Conservation (phyloP, 768 basidiomycete species). For the Tulasnella sp. region DNA sequence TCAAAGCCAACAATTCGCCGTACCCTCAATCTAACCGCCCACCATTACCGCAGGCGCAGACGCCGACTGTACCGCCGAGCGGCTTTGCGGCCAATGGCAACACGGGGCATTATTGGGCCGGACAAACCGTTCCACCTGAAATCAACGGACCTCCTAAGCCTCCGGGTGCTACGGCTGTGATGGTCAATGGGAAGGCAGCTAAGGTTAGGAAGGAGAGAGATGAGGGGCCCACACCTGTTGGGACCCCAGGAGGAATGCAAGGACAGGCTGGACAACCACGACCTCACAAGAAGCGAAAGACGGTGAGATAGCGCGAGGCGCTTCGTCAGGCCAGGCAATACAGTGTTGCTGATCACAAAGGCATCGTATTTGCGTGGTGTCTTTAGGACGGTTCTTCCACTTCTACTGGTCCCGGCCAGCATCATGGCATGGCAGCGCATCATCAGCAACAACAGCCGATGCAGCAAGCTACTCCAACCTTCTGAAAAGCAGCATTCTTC, state of each 20-base stretch:
- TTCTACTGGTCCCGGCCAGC: background rate
- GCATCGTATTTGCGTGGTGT: background rate
- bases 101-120: background rate
- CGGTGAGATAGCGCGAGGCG: conserved; percentile 10
- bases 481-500: background rate
- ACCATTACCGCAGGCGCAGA: conserved; percentile 21
- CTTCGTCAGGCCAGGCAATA: background rate
- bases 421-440: conserved; percentile 12
- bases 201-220: conserved; percentile 33
- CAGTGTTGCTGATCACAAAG: conserved; percentile 13
- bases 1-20: conserved; percentile 20
- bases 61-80: background rate
- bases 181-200: conserved; percentile 18
- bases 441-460: conserved; percentile 33
- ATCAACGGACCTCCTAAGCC: conserved; percentile 15
- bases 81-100: background rate
- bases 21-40: conserved; percentile 25
- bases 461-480: conserved; percentile 34
- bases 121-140: conserved; percentile 2
- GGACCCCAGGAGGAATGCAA: conserved; percentile 1
- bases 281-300: conserved; percentile 35
- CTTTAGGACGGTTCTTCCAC: conserved; percentile 8
- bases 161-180: background rate
- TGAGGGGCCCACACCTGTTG: background rate
- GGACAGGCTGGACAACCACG: conserved; percentile 17